These are phyloP conservation scores for Ramularia endophylla DNA, from an alignment of 2,329 filamentous ascomycete species.

Conservation along the genomic window DNA sequence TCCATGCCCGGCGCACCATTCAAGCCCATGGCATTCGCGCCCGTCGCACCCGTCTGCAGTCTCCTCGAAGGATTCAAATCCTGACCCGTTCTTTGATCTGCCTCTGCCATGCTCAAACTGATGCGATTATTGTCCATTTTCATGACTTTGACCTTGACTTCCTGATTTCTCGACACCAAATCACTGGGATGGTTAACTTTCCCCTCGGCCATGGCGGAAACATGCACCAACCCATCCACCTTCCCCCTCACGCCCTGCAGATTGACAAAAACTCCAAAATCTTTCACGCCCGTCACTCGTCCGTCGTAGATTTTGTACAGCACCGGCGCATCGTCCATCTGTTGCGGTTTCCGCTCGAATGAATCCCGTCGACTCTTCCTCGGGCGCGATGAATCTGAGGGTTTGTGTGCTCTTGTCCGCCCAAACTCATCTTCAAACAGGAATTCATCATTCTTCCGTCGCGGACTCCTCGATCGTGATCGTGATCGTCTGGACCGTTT, in stretches of 20 bases:
- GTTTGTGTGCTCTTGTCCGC: conserved; percentile 38
- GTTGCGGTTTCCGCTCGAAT: conserved; percentile 63
- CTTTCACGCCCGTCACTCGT: conserved; percentile 83
- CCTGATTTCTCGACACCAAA: conserved; percentile 70
- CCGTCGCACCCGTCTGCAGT: conserved; percentile 77
- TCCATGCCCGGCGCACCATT: conserved; percentile 53
- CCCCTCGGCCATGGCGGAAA: conserved; percentile 80
- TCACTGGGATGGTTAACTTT: conserved; percentile 91
- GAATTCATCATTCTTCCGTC: conserved; percentile 41
- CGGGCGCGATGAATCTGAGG: conserved; percentile 39
- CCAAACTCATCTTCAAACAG: conserved; percentile 58
- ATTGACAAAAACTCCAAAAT: conserved; percentile 94
- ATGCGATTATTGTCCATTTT: conserved; percentile 78
- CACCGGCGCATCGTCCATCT: conserved; percentile 75
- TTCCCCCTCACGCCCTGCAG: conserved; percentile 80
- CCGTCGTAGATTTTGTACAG: conserved; percentile 87
- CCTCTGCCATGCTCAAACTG: conserved; percentile 93
- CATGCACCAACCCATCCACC: conserved; percentile 87
- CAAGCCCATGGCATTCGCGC: conserved; percentile 80
- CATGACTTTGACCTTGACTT: conserved; percentile 86
- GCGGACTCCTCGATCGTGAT: conserved; percentile 42
- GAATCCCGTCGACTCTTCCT: conserved; percentile 48
- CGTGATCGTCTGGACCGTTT: conserved; percentile 39
- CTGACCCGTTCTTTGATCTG: conserved; percentile 80
- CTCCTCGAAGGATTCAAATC: conserved; percentile 74